Percentiles rank a stretch among this genome's conserved stretches.
Evolutionary conservation across 2,329 filamentous ascomycete genomes (phyloP).

Genomic region (Moelleriella libera): DNA sequence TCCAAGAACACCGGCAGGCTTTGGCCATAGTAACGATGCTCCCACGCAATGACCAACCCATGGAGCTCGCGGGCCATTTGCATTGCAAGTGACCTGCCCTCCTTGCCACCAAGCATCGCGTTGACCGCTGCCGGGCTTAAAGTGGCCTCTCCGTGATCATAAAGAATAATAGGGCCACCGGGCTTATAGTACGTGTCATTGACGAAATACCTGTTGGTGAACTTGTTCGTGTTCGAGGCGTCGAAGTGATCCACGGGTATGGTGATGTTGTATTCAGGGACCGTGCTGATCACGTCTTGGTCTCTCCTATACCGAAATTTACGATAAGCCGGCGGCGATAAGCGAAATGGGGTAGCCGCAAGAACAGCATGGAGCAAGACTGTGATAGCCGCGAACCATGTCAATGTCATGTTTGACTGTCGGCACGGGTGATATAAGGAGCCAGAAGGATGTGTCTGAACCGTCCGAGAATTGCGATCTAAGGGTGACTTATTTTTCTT

Average conservation of each 20-base stretch:
- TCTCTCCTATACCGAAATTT: not conserved
- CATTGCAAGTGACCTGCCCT: constrained; percentile 5
- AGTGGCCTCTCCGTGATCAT: constrained; percentile 9
- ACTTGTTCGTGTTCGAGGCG: not conserved
- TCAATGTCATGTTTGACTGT: not conserved
- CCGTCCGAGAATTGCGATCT: too few species aligned
- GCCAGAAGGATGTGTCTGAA: too few species aligned
- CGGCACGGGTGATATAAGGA: too few species aligned
- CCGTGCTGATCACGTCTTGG: not conserved
- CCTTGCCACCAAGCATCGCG: constrained; percentile 5
- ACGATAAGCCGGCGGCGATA: not conserved
- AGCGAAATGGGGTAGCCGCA: not conserved
- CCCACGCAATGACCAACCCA: constrained; percentile 10
- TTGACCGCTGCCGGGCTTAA: not conserved
- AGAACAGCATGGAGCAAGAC: not conserved
- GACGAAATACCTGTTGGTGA: constrained; percentile 9
- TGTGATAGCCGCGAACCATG: not conserved
- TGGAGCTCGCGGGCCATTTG: constrained; percentile 9
- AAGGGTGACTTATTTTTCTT: too few species aligned
- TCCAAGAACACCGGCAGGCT: constrained; percentile 9
- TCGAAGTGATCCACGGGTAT: not conserved
- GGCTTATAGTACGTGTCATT: constrained; percentile 11
- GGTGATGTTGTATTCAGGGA: not conserved
- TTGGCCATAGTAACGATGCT: constrained; percentile 13
- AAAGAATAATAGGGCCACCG: constrained; percentile 11